These are phyloP conservation scores for Spinellus fusiger DNA, from an alignment of 192 early-diverging fungal genomes.

Conservation along the genomic window DNA sequence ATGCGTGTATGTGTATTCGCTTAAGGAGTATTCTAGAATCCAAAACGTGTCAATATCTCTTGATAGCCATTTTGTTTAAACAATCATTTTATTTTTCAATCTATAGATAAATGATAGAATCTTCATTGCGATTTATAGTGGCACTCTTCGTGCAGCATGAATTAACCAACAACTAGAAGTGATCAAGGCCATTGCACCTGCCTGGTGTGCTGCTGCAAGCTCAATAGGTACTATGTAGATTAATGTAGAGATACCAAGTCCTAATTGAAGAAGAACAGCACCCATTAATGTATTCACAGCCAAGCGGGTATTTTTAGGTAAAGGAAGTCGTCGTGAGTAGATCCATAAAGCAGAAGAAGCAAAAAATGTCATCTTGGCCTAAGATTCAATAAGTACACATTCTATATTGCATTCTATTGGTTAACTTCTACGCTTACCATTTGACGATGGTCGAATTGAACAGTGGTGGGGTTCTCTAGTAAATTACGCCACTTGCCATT, in stretches of 20 bases:
- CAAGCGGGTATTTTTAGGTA: conserved; percentile 61
- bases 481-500: conserved; percentile 73
- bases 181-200: conserved; percentile 81
- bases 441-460: conserved; percentile 94
- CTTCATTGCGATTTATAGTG: conserved; percentile 23
- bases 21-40: too few species aligned
- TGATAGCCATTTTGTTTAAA: too few species aligned
- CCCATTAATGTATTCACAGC: conserved; percentile 74
- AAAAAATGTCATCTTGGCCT: conserved; percentile 79
- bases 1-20: too few species aligned
- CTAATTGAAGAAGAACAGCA: conserved; percentile 69
- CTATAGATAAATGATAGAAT: neutral
- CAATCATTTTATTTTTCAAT: neutral
- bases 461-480: conserved; percentile 89
- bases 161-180: conserved; percentile 75
- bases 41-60: too few species aligned
- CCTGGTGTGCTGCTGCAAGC: conserved; percentile 92
- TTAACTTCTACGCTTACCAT: conserved; percentile 63
- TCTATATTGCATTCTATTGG: neutral
- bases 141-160: conserved; percentile 58
- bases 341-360: conserved; percentile 69
- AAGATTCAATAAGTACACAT: conserved; percentile 5
- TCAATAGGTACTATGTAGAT: conserved; percentile 91
- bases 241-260: conserved; percentile 88
- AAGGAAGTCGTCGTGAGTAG: conserved; percentile 59